Percentiles rank a stretch among this genome's conserved stretches.
phyloP scores from a whole-genome alignment of 495 filamentous ascomycete genomes.

The Hyaloscypha finlandica region DNA sequence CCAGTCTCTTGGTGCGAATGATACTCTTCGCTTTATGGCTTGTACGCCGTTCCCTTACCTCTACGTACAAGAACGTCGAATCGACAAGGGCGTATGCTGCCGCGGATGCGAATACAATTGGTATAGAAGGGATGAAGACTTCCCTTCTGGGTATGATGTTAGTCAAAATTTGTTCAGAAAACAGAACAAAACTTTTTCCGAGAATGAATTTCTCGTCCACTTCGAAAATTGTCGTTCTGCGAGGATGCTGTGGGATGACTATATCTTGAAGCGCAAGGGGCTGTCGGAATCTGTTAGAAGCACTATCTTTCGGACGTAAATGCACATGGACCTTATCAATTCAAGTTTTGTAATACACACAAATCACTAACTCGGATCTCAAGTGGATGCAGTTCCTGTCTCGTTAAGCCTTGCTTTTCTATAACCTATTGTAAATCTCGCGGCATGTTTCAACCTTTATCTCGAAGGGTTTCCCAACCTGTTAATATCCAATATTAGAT shows the following conservation, averaged over 20 bases:
- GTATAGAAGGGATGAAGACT: constrained; percentile 13
- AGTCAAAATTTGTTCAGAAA: constrained; percentile 15
- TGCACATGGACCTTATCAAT: constrained; percentile 2
- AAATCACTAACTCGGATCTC: constrained; percentile 1
- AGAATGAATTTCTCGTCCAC: constrained; percentile 18
- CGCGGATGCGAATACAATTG: constrained; percentile 19
- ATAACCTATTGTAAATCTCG: too few species aligned
- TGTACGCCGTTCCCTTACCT: constrained; percentile 18
- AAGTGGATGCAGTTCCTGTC: too few species aligned
- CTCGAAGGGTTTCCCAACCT: too few species aligned
- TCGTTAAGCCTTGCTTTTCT: too few species aligned
- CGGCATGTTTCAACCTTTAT: too few species aligned
- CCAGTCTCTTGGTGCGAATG: constrained; percentile 8
- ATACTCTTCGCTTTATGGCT: constrained; percentile 18
- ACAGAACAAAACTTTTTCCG: constrained; percentile 14
- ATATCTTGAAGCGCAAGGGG: constrained; percentile 3
- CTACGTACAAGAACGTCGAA: constrained; percentile 12
- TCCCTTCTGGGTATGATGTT: constrained; percentile 9
- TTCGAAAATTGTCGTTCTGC: constrained; percentile 7
- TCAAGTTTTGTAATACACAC: constrained; percentile 2
- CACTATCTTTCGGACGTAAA: constrained; percentile 5
- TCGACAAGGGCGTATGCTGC: constrained; percentile 18
- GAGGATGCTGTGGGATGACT: constrained; percentile 8
- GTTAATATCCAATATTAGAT: too few species aligned
- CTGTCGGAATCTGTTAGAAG: constrained; percentile 8